phyloP scores from a whole-genome alignment of 805 yeast genomes.

The Kurtzmaniella cleridarum region DNA sequence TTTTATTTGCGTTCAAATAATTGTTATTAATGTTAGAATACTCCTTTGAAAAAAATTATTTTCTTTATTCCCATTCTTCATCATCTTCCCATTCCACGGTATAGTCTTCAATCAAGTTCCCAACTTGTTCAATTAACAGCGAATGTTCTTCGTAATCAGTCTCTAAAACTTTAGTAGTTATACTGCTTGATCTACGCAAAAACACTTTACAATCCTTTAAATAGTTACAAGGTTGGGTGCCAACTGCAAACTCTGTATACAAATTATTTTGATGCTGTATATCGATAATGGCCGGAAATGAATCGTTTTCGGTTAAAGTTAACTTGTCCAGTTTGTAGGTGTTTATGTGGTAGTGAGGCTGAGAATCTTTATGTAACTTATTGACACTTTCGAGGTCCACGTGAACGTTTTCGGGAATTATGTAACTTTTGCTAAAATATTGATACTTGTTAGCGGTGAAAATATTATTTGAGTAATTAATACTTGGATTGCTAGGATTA shows the following conservation, averaged over 20 bases:
- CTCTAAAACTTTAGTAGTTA: conserved; percentile 12
- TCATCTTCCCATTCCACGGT: conserved; percentile 26
- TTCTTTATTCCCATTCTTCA: conserved; percentile 10
- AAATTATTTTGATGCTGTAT: conserved; percentile 1
- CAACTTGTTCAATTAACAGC: conserved; percentile 31
- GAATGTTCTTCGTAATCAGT: conserved; percentile 27
- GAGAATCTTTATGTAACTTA: neutral
- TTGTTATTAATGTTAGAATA: too few species aligned
- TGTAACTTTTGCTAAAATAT: conserved; percentile 8
- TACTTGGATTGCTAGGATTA: neutral
- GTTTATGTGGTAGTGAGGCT: conserved; percentile 1
- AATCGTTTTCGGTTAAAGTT: conserved; percentile 20
- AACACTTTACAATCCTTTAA: conserved; percentile 13
- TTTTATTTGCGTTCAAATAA: too few species aligned
- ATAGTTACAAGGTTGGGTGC: conserved; percentile 8
- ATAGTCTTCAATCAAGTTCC: conserved; percentile 27
- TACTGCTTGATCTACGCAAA: conserved; percentile 22
- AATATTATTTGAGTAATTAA: conserved; percentile 4
- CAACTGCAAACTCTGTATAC: conserved; percentile 20
- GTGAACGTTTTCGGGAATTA: conserved; percentile 4
- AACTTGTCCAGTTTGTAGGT: conserved; percentile 7
- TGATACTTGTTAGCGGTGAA: neutral
- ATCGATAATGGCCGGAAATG: conserved; percentile 21
- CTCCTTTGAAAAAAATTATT: too few species aligned
- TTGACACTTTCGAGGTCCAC: conserved; percentile 6